These are phyloP conservation scores for Actinomucor elegans DNA, from an alignment of 371 early-diverging fungal species.

Conservation along the genomic window DNA sequence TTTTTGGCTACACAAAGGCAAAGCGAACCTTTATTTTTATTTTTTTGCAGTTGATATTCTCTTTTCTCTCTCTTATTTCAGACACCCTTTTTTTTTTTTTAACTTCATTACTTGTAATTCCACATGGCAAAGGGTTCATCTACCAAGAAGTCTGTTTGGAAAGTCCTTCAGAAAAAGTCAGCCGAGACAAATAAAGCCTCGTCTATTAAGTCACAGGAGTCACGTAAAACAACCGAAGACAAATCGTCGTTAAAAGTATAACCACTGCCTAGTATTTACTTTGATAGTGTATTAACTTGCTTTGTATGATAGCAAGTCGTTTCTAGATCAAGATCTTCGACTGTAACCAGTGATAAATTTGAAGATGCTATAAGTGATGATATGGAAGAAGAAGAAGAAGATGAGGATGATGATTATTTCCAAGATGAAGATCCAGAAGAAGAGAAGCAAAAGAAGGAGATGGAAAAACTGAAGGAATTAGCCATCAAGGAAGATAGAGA, in stretches of 20 bases:
- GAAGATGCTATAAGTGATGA: conserved; percentile 18
- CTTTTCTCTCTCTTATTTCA: too few relatives aligned
- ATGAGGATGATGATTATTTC: conserved; percentile 25
- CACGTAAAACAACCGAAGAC: not conserved
- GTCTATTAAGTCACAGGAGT: conserved; percentile 9
- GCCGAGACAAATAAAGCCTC: not conserved
- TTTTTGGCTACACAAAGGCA: too few relatives aligned
- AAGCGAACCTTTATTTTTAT: too few relatives aligned
- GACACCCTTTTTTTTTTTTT: too few relatives aligned
- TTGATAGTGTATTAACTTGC: not conserved
- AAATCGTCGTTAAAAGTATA: too few relatives aligned
- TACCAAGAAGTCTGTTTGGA: conserved; percentile 13
- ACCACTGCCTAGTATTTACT: too few relatives aligned
- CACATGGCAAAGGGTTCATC: conserved; percentile 3
- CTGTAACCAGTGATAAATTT: conserved; percentile 16
- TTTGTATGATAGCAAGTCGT: not conserved
- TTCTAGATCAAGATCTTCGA: conserved; percentile 16
- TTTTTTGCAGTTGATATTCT: too few relatives aligned
- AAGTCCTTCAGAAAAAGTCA: conserved; percentile 10
- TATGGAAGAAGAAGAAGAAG: conserved; percentile 13
- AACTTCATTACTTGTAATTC: too few relatives aligned
- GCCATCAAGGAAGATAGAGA: conserved; percentile 3
- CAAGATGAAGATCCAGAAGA: conserved; percentile 16
- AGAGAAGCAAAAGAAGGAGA: not conserved
- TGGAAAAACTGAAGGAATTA: not conserved